These are phyloP conservation scores for Colletotrichum sp. DNA, from an alignment of 2,329 filamentous ascomycete species.

Conservation along the genomic window DNA sequence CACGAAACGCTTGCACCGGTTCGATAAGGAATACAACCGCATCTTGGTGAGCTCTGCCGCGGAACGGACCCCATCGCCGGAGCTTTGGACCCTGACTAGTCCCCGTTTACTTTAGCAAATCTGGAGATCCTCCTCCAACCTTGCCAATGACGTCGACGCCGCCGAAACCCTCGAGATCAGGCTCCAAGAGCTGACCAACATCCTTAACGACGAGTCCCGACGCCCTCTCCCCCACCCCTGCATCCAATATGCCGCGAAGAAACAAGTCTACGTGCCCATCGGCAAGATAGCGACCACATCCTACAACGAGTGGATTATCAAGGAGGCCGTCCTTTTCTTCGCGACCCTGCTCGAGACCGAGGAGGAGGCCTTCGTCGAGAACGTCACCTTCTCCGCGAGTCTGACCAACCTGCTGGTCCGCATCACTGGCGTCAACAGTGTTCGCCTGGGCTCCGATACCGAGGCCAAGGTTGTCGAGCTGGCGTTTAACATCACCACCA, in stretches of 20 bases:
- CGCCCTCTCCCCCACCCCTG: slow-evolving; percentile 90
- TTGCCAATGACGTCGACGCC: slow-evolving; percentile 64
- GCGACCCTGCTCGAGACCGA: slow-evolving; percentile 94
- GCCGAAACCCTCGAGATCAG: slow-evolving; percentile 67
- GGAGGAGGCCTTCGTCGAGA: slow-evolving; percentile 93
- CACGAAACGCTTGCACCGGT: slow-evolving; percentile 67
- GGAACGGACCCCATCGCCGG: background rate
- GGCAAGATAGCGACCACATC: slow-evolving; percentile 87
- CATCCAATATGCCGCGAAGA: slow-evolving; percentile 82
- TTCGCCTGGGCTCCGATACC: slow-evolving; percentile 77
- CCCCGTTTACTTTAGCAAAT: slow-evolving; percentile 32
- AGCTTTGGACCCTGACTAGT: background rate
- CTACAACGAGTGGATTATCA: slow-evolving; percentile 84
- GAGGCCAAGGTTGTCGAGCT: slow-evolving; percentile 91
- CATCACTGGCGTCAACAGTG: slow-evolving; percentile 75
- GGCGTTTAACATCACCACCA: slow-evolving; percentile 94
- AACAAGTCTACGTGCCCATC: slow-evolving; percentile 88
- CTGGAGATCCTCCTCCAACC: slow-evolving; percentile 67
- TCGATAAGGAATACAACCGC: slow-evolving; percentile 70
- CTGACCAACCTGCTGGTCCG: slow-evolving; percentile 85
- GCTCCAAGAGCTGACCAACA: slow-evolving; percentile 68
- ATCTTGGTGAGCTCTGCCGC: slow-evolving; percentile 53
- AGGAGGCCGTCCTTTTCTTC: slow-evolving; percentile 85
- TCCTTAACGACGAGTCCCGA: slow-evolving; percentile 88
- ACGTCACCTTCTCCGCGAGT: slow-evolving; percentile 82